phyloP scores from a whole-genome alignment of 768 basidiomycete species.

The Pleurotus giganteus region DNA sequence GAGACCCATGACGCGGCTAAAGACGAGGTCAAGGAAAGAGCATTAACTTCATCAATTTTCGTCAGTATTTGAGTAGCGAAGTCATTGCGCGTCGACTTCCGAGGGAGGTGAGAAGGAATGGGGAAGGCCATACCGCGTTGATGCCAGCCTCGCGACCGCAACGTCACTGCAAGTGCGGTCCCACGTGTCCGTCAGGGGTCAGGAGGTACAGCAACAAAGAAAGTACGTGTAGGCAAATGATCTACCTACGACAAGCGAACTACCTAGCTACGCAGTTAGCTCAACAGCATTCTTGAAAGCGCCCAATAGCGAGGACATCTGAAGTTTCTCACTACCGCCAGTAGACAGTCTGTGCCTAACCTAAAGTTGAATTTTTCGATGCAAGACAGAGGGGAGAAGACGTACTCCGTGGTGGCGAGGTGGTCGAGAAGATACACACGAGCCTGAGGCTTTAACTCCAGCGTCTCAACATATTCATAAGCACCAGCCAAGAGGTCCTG shows the following conservation, averaged over 20 bases:
- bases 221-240: too few relatives aligned
- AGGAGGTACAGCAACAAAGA: too few relatives aligned
- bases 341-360: constrained; percentile 85
- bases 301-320: constrained; percentile 86
- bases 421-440: constrained; percentile 90
- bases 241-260: neutral
- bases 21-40: constrained; percentile 54
- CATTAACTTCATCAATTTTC: constrained; percentile 63
- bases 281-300: constrained; percentile 94
- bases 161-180: neutral
- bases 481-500: constrained; percentile 93
- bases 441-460: constrained; percentile 85
- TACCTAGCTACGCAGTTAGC: constrained; percentile 50
- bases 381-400: constrained; percentile 12
- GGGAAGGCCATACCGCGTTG: constrained; percentile 66
- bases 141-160: constrained; percentile 12
- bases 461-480: constrained; percentile 84
- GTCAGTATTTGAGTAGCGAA: constrained; percentile 70
- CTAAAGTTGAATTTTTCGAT: neutral
- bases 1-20: constrained; percentile 68
- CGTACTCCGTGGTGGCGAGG: constrained; percentile 93
- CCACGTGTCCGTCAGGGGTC: constrained; percentile 12
- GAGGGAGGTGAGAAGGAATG: constrained; percentile 70
- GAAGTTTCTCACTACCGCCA: constrained; percentile 92
- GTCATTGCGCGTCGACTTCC: constrained; percentile 56